These are phyloP conservation scores for Grosmannia clavigera DNA, from an alignment of 2,329 filamentous ascomycete species.

Conservation along the genomic window DNA sequence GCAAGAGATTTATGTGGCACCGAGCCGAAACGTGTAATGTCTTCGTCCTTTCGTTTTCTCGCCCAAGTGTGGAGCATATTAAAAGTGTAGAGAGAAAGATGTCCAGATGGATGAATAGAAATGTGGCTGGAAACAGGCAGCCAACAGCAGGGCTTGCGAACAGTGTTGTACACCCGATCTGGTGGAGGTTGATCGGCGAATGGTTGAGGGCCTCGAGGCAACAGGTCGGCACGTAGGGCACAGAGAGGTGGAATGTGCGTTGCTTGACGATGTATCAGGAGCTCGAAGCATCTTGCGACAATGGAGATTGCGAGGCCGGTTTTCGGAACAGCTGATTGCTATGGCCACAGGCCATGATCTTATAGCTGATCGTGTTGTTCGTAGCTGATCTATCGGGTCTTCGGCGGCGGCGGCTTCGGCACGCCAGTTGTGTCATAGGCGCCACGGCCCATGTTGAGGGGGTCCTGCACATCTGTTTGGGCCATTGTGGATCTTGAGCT, in stretches of 20 bases:
- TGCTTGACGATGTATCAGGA: neutral
- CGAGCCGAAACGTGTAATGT: constrained; percentile 17
- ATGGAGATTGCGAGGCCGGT: neutral
- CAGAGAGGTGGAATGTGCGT: neutral
- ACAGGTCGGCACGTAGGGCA: too few species aligned
- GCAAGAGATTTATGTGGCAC: constrained; percentile 13
- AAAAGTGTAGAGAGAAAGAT: constrained; percentile 15
- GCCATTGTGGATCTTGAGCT: constrained; percentile 18
- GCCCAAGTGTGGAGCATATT: constrained; percentile 18
- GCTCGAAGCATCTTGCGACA: neutral
- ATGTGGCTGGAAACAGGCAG: neutral
- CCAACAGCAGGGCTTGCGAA: neutral
- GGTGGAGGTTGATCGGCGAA: neutral
- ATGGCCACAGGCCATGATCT: neutral
- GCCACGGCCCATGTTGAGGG: constrained; percentile 22
- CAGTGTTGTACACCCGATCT: neutral
- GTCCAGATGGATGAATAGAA: neutral
- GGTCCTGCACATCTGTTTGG: constrained; percentile 17
- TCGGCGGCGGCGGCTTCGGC: constrained; percentile 24
- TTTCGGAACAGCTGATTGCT: neutral
- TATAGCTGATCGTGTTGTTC: too few species aligned
- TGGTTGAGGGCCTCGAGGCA: neutral
- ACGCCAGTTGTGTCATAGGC: constrained; percentile 26
- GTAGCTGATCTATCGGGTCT: constrained; percentile 17
- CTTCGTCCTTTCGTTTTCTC: constrained; percentile 2